Conservation (phyloP, 768 basidiomycete genomes). For the Pleurotus giganteus region DNA sequence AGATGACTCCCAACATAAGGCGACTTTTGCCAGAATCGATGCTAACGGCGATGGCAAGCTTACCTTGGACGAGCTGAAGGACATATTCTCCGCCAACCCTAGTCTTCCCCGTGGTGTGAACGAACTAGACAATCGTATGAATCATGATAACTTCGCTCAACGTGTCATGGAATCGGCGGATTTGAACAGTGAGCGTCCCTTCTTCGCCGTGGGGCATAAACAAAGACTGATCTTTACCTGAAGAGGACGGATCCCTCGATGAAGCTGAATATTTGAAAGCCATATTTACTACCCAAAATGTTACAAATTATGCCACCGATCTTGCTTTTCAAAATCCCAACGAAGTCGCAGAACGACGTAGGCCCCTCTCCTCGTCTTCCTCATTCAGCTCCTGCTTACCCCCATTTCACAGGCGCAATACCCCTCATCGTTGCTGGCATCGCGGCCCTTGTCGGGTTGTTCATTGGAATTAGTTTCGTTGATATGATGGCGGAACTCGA, state of each 20-base stretch:
- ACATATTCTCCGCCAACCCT: neutral
- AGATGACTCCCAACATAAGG: slow-evolving; percentile 6
- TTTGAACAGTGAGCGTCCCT: neutral
- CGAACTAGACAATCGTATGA: neutral
- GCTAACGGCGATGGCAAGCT: slow-evolving; percentile 5
- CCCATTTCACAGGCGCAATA: neutral
- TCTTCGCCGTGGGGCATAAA: neutral
- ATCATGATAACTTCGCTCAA: neutral
- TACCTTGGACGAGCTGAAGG: neutral
- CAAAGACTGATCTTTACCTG: no score
- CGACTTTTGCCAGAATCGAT: slow-evolving; percentile 4
- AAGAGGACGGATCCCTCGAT: neutral
- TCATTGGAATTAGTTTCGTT: slow-evolving; percentile 4
- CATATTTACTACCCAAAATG: neutral
- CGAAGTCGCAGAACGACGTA: neutral
- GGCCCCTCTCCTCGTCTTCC: neutral
- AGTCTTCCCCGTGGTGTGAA: neutral
- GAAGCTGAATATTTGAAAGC: neutral
- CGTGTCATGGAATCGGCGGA: neutral
- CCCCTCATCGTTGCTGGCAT: neutral
- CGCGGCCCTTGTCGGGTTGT: neutral
- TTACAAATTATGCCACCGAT: neutral
- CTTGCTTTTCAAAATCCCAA: neutral
- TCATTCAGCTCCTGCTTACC: neutral
- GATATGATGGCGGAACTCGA: slow-evolving; percentile 7